A percentile compares a stretch with the other conserved stretches of the same genome.
phyloP scores from a whole-genome alignment of 148 eudicot species.

The Rhododendron molle region DNA sequence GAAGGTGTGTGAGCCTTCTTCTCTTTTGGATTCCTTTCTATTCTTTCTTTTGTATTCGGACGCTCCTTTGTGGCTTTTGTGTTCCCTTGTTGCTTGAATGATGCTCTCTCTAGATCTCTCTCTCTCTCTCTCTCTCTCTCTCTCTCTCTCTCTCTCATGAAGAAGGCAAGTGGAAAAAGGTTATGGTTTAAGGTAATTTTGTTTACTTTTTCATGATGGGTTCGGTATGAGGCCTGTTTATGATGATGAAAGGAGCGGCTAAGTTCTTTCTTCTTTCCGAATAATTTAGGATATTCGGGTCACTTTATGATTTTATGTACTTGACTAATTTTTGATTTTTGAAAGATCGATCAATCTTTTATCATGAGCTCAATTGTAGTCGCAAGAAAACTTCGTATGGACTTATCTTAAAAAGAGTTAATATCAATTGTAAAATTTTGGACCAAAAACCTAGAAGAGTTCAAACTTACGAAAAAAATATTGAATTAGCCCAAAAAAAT shows the following conservation, averaged over 20 bases:
- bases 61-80: slow-evolving; percentile 14
- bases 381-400: not conserved
- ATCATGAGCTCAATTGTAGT: not conserved
- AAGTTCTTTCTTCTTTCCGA: not conserved
- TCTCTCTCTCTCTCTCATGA: not conserved
- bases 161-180: not conserved
- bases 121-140: slow-evolving; percentile 13
- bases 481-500: no score
- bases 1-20: not conserved
- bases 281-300: not conserved
- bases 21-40: not conserved
- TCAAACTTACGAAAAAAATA: not conserved
- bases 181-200: not conserved
- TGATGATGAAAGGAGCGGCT: not conserved
- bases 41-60: not conserved
- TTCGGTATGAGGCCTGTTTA: not conserved
- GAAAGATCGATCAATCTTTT: no score
- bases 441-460: not conserved
- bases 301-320: no score
- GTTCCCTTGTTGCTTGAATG: slow-evolving; percentile 10
- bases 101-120: not conserved
- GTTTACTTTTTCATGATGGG: not conserved
- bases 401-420: no score
- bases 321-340: no score
- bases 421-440: not conserved